Evolutionary conservation across 2,329 filamentous ascomycete genomes (phyloP).

Genomic region (Xylariaceae sp.): DNA sequence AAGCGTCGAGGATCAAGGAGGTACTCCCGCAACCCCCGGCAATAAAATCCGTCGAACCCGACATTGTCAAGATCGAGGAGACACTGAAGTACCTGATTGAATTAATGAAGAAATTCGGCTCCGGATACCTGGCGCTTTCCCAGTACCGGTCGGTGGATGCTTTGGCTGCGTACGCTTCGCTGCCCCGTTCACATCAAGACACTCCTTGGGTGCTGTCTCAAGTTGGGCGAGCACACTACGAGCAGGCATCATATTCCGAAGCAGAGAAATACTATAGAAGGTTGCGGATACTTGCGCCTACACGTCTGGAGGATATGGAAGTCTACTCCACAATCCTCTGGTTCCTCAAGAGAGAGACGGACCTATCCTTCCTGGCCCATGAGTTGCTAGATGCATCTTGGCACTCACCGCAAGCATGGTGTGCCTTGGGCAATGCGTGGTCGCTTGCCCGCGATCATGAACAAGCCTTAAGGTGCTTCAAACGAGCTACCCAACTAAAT

Average conservation of each 20-base stretch:
- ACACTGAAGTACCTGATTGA: slow-evolving; percentile 73
- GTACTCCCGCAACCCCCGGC: slow-evolving; percentile 36
- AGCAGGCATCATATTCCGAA: slow-evolving; percentile 79
- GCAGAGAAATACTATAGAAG: slow-evolving; percentile 82
- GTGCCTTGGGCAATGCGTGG: slow-evolving; percentile 89
- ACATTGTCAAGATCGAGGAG: slow-evolving; percentile 66
- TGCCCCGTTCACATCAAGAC: slow-evolving; percentile 74
- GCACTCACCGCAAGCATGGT: slow-evolving; percentile 93
- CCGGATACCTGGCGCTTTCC: slow-evolving; percentile 72
- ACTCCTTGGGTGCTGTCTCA: slow-evolving; percentile 92
- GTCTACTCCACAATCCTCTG: slow-evolving; percentile 98
- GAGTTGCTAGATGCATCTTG: slow-evolving; percentile 83
- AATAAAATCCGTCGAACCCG: slow-evolving; percentile 43
- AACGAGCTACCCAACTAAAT: slow-evolving; percentile 84
- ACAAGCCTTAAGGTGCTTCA: slow-evolving; percentile 91
- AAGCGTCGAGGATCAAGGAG: slow-evolving; percentile 48
- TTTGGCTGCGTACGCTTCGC: slow-evolving; percentile 64
- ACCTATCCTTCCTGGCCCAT: slow-evolving; percentile 87
- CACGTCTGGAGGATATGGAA: slow-evolving; percentile 90
- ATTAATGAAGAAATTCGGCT: slow-evolving; percentile 74
- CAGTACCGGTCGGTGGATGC: slow-evolving; percentile 77
- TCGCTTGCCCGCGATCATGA: slow-evolving; percentile 90
- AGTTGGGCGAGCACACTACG: slow-evolving; percentile 85
- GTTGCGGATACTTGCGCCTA: slow-evolving; percentile 74
- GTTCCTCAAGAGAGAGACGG: slow-evolving; percentile 89